phyloP scores from a whole-genome alignment of 2,329 filamentous ascomycete genomes.

The Triangularia setosa region DNA sequence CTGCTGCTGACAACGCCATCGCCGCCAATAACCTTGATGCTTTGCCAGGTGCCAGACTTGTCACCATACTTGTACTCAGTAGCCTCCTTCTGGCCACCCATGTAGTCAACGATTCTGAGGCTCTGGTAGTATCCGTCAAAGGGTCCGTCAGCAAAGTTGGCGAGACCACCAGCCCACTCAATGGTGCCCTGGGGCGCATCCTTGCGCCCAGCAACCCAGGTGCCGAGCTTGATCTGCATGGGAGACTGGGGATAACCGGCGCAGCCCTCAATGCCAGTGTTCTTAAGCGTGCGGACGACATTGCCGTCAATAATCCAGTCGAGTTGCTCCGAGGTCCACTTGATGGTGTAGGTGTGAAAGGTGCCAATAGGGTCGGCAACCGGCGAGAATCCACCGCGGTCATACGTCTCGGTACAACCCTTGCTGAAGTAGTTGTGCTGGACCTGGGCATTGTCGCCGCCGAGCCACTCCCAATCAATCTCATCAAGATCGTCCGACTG shows the following conservation, averaged over 20 bases:
- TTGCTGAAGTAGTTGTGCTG: constrained; percentile 87
- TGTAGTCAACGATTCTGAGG: constrained; percentile 53
- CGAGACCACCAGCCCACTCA: constrained; percentile 61
- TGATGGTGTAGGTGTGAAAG: constrained; percentile 63
- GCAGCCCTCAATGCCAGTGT: constrained; percentile 48
- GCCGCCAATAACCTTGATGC: constrained; percentile 48
- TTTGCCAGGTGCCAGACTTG: constrained; percentile 45
- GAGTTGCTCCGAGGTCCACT: constrained; percentile 59
- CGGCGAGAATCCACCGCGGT: constrained; percentile 62
- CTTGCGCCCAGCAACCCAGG: constrained; percentile 50
- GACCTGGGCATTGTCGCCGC: constrained; percentile 66
- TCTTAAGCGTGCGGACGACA: constrained; percentile 43
- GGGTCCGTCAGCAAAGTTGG: constrained; percentile 50
- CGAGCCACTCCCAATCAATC: constrained; percentile 96
- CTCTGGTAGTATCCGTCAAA: constrained; percentile 56
- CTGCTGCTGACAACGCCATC: constrained; percentile 27
- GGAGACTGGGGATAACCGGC: constrained; percentile 65
- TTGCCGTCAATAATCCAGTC: constrained; percentile 56
- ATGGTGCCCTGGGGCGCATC: constrained; percentile 54
- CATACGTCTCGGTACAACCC: constrained; percentile 65
- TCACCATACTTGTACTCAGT: constrained; percentile 52
- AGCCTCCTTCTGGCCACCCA: constrained; percentile 46
- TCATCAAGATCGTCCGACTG: constrained; percentile 90
- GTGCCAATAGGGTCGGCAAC: constrained; percentile 49
- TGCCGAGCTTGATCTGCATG: constrained; percentile 61